Base-by-base conservation (phyloP, 1,139 yeast genomes). In the Yamadazyma diospyri region DNA sequence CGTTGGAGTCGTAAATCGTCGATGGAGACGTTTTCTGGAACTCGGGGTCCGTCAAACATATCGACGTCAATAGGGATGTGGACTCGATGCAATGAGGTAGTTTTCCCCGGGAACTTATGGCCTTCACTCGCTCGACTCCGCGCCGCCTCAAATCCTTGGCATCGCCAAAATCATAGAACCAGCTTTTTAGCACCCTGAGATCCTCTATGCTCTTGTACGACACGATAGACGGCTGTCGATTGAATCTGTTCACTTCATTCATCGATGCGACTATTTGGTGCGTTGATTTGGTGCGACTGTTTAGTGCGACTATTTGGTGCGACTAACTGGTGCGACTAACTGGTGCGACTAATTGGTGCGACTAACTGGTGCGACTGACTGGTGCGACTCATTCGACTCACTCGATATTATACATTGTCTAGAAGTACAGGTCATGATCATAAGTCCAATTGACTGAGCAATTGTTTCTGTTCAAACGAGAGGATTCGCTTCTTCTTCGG, bases 41-140 rank as follows among this genome's bases (percentile, higher is more conserved):
- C 4, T 50, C 46, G 34, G 64, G 70, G 43, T 77, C 87, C 22
- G 61, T 51, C 7, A 81, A 45, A 3, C 61, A 47, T 1, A 81
- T 71, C 5, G 84, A 69, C 0, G 80, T 72, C 11, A 88, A 50
- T 31, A 75, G 59, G 0, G 82, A 70, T 0, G 96, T 87, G 20
- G 80, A 64, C 35, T 66, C 72, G 17, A 69, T 52, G 2, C 67
- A 72, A 45, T 69, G 75, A 3, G 75, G 74, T n/a, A 69, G 36
- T 40, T 53, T 57, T 9, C 72, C 73, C 35, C 73, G 49, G 5
- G 69, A 57, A 15, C 49, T 46, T 27, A 64, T 47, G 1, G 64
- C 63, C 32, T 57, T 54, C 3, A 83, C 94, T 33, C 74, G 54
- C 13, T 50, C 49, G 27, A 78, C 62, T 6, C 70, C 74, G 27